phyloP scores from a whole-genome alignment of 139 green algal species.

The Mychonastes homosphaera region DNA sequence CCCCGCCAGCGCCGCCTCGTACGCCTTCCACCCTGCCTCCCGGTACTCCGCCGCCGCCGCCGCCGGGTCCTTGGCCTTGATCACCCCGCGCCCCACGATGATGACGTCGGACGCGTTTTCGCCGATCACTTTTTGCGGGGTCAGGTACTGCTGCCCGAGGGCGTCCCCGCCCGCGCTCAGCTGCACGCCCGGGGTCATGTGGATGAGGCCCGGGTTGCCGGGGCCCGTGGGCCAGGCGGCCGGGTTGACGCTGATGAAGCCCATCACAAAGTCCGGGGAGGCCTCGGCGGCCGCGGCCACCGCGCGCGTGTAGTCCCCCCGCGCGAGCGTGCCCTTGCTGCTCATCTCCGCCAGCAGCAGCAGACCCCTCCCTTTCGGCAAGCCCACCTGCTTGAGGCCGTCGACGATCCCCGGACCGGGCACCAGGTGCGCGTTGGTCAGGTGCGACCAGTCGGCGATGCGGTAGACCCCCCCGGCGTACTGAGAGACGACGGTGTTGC shows the following conservation, averaged over 20 bases:
- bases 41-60: constrained; percentile 71
- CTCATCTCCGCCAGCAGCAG: constrained; percentile 92
- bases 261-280: constrained; percentile 93
- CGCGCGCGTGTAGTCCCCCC: constrained; percentile 78
- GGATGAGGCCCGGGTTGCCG: constrained; percentile 66
- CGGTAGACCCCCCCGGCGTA: constrained; percentile 49
- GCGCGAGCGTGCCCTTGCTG: constrained; percentile 82
- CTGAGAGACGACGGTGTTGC: constrained; percentile 94
- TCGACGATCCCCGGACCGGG: constrained; percentile 93
- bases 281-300: constrained; percentile 64
- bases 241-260: constrained; percentile 91
- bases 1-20: constrained; percentile 39
- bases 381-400: constrained; percentile 75
- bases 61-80: constrained; percentile 57
- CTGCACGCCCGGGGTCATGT: constrained; percentile 99
- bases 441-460: constrained; percentile 88
- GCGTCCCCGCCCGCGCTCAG: constrained; percentile 76
- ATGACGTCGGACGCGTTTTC: constrained; percentile 88
- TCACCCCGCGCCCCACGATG: constrained; percentile 90
- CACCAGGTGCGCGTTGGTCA: constrained; percentile 96
- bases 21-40: constrained; percentile 80
- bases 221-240: constrained; percentile 56
- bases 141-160: constrained; percentile 99
- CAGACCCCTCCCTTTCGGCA: constrained; percentile 47
- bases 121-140: constrained; percentile 69